These are phyloP conservation scores for Marasmius fiardii DNA, from an alignment of 1,284 basidiomycete genomes.

Conservation along the genomic window DNA sequence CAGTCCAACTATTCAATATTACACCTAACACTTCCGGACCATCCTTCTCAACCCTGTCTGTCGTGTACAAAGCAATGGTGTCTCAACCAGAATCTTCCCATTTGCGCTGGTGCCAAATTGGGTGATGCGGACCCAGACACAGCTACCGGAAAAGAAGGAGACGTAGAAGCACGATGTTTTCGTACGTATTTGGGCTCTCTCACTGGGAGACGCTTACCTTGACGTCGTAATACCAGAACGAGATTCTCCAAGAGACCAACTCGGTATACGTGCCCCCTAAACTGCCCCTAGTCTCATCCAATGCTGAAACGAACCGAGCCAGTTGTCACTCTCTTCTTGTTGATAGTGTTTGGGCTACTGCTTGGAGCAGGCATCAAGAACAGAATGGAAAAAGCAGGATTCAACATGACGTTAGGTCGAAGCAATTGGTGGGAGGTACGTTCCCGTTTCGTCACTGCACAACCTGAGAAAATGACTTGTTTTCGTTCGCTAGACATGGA, in stretches of 20 bases:
- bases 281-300: constrained; percentile 28
- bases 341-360: constrained; percentile 81
- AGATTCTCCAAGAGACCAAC: constrained; percentile 10
- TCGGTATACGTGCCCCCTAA: constrained; percentile 12
- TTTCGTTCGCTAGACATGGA: constrained; percentile 44
- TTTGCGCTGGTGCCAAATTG: constrained; percentile 80
- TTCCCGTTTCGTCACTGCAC: background rate
- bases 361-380: constrained; percentile 81
- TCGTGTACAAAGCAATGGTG: constrained; percentile 96
- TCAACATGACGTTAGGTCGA: constrained; percentile 54
- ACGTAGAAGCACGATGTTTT: constrained; percentile 94
- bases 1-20: constrained; percentile 84
- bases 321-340: constrained; percentile 85
- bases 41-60: constrained; percentile 85
- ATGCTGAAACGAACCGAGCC: constrained; percentile 85
- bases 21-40: constrained; percentile 76
- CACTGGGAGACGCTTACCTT: too few relatives aligned
- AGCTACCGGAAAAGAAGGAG: constrained; percentile 93
- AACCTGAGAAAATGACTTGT: background rate
- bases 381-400: constrained; percentile 73
- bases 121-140: constrained; percentile 90
- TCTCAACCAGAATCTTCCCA: constrained; percentile 85
- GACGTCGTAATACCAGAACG: constrained; percentile 4
- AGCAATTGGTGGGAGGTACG: constrained; percentile 78
- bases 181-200: constrained; percentile 53